phyloP scores from a whole-genome alignment of 1,284 basidiomycete genomes.

The Ganoderma resinaceum region DNA sequence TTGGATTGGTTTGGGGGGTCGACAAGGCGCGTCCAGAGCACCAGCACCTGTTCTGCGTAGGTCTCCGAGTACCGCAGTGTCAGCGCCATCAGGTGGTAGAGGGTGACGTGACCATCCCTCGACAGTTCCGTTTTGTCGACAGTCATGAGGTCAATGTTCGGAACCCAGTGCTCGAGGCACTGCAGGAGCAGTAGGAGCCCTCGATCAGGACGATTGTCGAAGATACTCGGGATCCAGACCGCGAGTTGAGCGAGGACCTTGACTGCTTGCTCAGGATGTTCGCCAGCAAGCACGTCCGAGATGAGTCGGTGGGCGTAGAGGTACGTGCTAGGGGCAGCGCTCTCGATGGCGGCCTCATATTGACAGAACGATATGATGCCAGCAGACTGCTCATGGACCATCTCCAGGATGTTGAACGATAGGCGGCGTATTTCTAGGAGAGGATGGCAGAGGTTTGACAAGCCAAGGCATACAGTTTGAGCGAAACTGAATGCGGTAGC shows the following conservation, averaged over 20 bases:
- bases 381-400: constrained; percentile 68
- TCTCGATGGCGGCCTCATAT: constrained; percentile 81
- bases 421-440: constrained; percentile 72
- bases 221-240: constrained; percentile 75
- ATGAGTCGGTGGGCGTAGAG: constrained; percentile 83
- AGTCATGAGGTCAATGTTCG: constrained; percentile 73
- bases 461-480: constrained; percentile 82
- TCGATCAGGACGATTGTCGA: constrained; percentile 56
- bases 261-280: constrained; percentile 76
- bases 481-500: constrained; percentile 72
- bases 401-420: constrained; percentile 83
- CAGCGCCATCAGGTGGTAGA: constrained; percentile 88
- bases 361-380: constrained; percentile 71
- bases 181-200: constrained; percentile 67
- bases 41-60: constrained; percentile 85
- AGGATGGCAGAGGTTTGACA: constrained; percentile 88
- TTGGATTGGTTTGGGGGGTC: constrained; percentile 76
- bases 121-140: constrained; percentile 66
- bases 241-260: constrained; percentile 80
- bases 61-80: constrained; percentile 82
- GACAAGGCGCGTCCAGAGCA: constrained; percentile 82
- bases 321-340: constrained; percentile 80
- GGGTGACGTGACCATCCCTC: constrained; percentile 65
- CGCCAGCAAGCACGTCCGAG: constrained; percentile 81
- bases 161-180: constrained; percentile 83